Base-by-base conservation (phyloP, 148 eudicot genomes). In the Silene conica region DNA sequence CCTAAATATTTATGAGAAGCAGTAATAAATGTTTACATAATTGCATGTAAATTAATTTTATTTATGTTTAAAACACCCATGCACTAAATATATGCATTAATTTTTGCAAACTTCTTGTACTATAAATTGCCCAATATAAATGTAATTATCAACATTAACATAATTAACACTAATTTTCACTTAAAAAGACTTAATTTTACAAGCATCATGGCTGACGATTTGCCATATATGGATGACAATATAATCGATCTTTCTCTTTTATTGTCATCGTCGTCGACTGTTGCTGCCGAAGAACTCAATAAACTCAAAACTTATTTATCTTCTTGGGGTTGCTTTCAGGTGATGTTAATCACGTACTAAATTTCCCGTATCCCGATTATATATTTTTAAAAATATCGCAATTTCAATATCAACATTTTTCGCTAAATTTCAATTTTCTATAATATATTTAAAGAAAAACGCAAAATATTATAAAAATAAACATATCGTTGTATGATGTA, bases 261-360 rank as follows among this genome's bases (percentile, higher is more conserved):
- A 8, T 56, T 79, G 5, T 73, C 83, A 20, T 23, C 80, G 8
- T 65, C 83, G 4, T 18, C 79, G 0, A 11, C 12, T 10, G 31
- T 55, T 58, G 79, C 66, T 26, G 31, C 54, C 0, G 13, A 28
- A 67, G 86, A 83, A 73, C 69, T 78, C 0, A 16, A 15, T 10
- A 85, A 83, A 62, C 82, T 88, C 12, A 75, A 73, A 34, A 72
- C 74, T 18, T 79, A 77, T 80, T 80, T 83, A 48, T 58, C 55
- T 43, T 69, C 80, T 31, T 85, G 91, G 79, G 89, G 91, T 58
- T 82, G 82, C 74, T 78, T 88, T 75, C 91, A 85, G 91, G 91
- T 87, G 26, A 73, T 18, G 61, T 20, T 38, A 7, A 38, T 38
- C 43, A 38, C 9, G 8, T 38, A 38, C 8, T 38, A 38, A 6